A percentile compares a stretch with the other conserved stretches of the same genome.
phyloP scores from a whole-genome alignment of 352 stramenopile species.

The Globisporangium paddicum region DNA sequence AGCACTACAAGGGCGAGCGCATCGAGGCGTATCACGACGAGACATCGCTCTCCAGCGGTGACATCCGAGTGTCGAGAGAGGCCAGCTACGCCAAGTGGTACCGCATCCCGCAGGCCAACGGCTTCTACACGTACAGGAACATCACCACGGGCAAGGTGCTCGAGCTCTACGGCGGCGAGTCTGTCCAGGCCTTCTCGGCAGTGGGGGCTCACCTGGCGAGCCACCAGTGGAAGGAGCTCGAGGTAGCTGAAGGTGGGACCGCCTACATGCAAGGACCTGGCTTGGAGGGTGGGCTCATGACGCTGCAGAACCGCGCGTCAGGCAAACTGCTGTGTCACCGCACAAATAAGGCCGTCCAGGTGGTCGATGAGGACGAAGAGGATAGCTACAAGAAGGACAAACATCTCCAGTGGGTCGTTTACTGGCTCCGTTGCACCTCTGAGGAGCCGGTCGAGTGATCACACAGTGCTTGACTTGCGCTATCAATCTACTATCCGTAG shows the following conservation, averaged over 20 bases:
- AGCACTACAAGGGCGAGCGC: neutral
- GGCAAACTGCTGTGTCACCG: neutral
- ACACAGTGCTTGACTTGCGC: too few relatives aligned
- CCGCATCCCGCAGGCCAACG: neutral
- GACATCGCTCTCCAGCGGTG: neutral
- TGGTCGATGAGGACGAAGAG: neutral
- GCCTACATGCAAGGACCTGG: neutral
- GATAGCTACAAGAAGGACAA: neutral
- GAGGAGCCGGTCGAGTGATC: neutral
- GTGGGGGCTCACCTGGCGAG: neutral
- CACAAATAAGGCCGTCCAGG: neutral
- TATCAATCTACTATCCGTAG: too few relatives aligned
- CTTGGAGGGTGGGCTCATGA: neutral
- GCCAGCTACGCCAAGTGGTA: neutral
- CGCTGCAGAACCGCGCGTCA: neutral
- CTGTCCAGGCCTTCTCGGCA: neutral
- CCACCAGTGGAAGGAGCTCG: conserved; percentile 1
- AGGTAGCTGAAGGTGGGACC: neutral
- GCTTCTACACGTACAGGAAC: neutral
- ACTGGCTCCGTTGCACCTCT: neutral
- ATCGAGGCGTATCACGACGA: neutral
- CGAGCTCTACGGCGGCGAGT: neutral
- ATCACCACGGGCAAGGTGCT: neutral
- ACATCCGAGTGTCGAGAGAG: neutral
- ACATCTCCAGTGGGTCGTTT: neutral